Percentiles rank a stretch among this genome's conserved stretches.
Conservation (phyloP, 305 asterid genomes). For the Fraxinus latifolia region DNA sequence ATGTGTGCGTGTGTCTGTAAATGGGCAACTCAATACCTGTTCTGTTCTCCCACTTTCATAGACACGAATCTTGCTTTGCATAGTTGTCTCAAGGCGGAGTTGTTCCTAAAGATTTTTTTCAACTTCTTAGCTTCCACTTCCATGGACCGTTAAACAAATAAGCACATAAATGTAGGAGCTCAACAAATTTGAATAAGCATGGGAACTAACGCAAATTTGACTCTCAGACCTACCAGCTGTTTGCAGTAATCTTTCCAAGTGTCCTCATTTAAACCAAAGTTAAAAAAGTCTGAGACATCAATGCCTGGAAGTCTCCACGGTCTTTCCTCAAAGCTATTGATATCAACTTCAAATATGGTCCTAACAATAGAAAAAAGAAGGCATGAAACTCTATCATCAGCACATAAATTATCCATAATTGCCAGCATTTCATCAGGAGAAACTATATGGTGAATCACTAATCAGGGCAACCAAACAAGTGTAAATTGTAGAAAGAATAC, state of each 20-base stretch:
- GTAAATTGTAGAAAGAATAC: not conserved
- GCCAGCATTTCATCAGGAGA: constrained; percentile 13
- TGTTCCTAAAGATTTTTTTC: constrained; percentile 62
- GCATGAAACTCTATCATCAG: constrained; percentile 15
- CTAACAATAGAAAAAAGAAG: constrained; percentile 36
- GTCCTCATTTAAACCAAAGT: constrained; percentile 84
- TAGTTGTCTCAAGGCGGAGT: constrained; percentile 81
- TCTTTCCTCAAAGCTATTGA: constrained; percentile 90
- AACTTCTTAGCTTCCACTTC: constrained; percentile 29
- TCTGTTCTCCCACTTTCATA: constrained; percentile 92
- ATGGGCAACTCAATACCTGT: constrained; percentile 47
- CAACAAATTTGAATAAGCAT: constrained; percentile 1
- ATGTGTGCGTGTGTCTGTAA: not conserved
- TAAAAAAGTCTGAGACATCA: constrained; percentile 80
- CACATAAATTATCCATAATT: constrained; percentile 2
- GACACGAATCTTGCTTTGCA: constrained; percentile 94
- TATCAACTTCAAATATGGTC: constrained; percentile 96
- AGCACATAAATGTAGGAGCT: not conserved
- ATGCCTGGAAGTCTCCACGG: constrained; percentile 85
- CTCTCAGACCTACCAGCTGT: constrained; percentile 62
- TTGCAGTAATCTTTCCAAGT: constrained; percentile 94
- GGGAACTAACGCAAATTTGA: not conserved
- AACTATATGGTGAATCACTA: not conserved
- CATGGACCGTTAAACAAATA: not conserved
- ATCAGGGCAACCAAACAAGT: not conserved